A percentile compares a stretch with the other conserved stretches of the same genome.
phyloP scores from a whole-genome alignment of 2,329 filamentous ascomycete species.

The Cryphonectria japonica region DNA sequence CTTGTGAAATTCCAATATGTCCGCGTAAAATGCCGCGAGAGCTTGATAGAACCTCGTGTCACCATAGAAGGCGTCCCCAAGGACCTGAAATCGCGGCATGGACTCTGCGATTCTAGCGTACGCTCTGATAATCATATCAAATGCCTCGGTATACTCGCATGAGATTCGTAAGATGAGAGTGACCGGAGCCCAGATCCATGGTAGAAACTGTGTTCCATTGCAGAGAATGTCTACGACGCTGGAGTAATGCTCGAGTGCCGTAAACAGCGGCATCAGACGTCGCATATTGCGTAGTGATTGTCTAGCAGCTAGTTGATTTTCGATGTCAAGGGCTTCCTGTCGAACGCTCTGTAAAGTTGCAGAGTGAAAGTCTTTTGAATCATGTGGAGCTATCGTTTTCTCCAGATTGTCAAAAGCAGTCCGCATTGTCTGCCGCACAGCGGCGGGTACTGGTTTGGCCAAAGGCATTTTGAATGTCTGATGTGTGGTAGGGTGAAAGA shows the following conservation, averaged over 20 bases:
- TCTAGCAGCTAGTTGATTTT: constrained; percentile 44
- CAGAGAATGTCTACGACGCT: constrained; percentile 47
- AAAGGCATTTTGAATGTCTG: constrained; percentile 24
- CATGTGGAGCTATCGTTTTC: constrained; percentile 25
- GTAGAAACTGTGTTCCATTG: constrained; percentile 50
- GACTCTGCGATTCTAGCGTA: constrained; percentile 46
- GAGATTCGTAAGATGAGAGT: constrained; percentile 41
- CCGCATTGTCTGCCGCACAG: constrained; percentile 27
- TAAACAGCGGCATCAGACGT: constrained; percentile 47
- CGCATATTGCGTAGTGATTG: constrained; percentile 47
- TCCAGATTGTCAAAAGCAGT: constrained; percentile 34
- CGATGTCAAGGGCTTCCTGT: constrained; percentile 42
- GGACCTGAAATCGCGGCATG: constrained; percentile 43
- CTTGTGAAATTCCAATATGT: constrained; percentile 54
- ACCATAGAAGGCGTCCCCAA: constrained; percentile 37
- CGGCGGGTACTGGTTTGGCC: constrained; percentile 16
- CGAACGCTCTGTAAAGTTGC: constrained; percentile 44
- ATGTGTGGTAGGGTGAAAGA: background rate
- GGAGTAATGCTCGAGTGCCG: constrained; percentile 46
- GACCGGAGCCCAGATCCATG: constrained; percentile 53
- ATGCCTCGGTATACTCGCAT: constrained; percentile 43
- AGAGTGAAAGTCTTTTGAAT: constrained; percentile 33
- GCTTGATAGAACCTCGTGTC: constrained; percentile 45
- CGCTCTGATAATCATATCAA: constrained; percentile 46
- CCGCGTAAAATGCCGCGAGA: constrained; percentile 48